Evolutionary conservation across 116 monocot genomes (phyloP).

Genomic region (Dioscorea cayenensis): DNA sequence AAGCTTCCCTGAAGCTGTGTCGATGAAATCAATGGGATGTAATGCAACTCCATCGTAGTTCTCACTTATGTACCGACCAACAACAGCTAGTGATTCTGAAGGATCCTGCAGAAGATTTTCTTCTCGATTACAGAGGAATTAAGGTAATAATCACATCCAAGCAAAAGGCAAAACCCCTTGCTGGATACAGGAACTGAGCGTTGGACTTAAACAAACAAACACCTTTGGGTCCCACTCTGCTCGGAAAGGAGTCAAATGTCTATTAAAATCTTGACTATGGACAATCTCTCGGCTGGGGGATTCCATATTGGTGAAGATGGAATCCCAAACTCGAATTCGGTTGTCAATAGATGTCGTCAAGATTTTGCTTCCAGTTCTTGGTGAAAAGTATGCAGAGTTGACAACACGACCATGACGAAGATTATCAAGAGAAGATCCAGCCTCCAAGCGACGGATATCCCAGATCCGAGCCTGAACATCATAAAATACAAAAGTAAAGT

Average conservation of each 20-base stretch:
- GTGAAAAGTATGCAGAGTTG: constrained; percentile 92
- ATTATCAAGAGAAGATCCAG: constrained; percentile 48
- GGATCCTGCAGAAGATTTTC: constrained; percentile 43
- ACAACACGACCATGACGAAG: constrained; percentile 87
- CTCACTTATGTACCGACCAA: constrained; percentile 96
- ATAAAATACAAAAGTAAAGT: background rate
- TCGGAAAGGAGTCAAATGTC: constrained; percentile 88
- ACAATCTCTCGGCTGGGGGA: constrained; percentile 79
- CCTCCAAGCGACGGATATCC: constrained; percentile 61
- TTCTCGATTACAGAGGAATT: background rate
- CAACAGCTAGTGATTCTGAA: constrained; percentile 75
- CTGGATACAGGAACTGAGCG: background rate
- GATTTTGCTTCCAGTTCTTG: constrained; percentile 71
- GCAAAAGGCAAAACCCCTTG: background rate
- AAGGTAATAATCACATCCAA: background rate
- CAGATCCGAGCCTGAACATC: constrained; percentile 74
- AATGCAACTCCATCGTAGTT: constrained; percentile 83
- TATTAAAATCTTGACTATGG: constrained; percentile 95
- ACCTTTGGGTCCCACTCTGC: constrained; percentile 99
- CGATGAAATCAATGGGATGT: constrained; percentile 96
- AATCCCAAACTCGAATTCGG: constrained; percentile 94
- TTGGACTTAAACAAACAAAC: background rate
- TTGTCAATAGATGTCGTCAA: constrained; percentile 91
- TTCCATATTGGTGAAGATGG: constrained; percentile 70
- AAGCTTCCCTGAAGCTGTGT: constrained; percentile 68